Percentiles rank a stretch among this genome's conserved stretches.
These are phyloP conservation scores for Orbilia quercus DNA, from an alignment of 2,329 filamentous ascomycete species.

Conservation along the genomic window DNA sequence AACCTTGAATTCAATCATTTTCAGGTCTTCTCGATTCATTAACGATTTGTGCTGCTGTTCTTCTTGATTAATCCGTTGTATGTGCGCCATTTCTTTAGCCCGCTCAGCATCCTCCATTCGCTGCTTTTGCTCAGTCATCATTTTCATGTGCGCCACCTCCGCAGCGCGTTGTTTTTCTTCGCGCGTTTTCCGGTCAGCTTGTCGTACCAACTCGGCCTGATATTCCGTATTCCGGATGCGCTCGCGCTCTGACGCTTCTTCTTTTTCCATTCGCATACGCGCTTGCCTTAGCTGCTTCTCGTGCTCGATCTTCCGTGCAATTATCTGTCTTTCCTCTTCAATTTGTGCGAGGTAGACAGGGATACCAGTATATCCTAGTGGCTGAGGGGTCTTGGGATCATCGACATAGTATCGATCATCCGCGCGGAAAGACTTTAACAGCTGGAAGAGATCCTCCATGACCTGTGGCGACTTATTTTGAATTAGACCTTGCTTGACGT, in stretches of 20 bases:
- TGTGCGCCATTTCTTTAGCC: conserved; percentile 27
- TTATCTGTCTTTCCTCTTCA: conserved; percentile 43
- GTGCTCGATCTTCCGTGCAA: conserved; percentile 47
- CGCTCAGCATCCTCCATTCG: conserved; percentile 32
- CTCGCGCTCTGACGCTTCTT: conserved; percentile 39
- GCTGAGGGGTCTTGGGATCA: conserved; percentile 45
- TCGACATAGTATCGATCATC: conserved; percentile 46
- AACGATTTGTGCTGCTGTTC: conserved; percentile 38
- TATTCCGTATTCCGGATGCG: conserved; percentile 44
- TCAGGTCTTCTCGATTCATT: conserved; percentile 49
- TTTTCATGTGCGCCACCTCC: conserved; percentile 30
- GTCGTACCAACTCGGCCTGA: conserved; percentile 38
- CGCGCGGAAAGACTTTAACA: conserved; percentile 32
- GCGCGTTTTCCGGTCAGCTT: conserved; percentile 34
- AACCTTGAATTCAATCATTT: conserved; percentile 52
- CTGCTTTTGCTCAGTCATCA: conserved; percentile 28
- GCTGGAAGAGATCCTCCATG: conserved; percentile 34
- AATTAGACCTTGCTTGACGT: conserved; percentile 31
- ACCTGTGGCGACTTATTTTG: conserved; percentile 48
- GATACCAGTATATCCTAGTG: conserved; percentile 37
- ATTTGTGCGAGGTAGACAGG: conserved; percentile 38
- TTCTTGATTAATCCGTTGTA: conserved; percentile 39
- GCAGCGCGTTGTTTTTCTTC: conserved; percentile 39
- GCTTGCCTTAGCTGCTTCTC: conserved; percentile 35
- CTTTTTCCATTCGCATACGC: conserved; percentile 41